These are phyloP conservation scores for Starmera pachycereana DNA, from an alignment of 805 yeast genomes.

Conservation along the genomic window DNA sequence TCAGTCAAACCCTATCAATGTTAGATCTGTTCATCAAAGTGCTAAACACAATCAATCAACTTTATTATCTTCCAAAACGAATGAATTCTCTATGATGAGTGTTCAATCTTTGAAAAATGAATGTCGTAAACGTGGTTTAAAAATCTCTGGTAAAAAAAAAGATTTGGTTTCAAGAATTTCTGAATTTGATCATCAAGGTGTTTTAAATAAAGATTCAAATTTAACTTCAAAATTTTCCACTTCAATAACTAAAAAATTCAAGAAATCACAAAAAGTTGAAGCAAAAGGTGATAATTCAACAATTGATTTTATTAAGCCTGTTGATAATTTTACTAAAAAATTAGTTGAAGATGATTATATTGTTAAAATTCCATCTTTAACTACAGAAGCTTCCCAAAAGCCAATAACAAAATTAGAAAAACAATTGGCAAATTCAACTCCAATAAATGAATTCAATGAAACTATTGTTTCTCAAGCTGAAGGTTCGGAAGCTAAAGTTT, in stretches of 20 bases:
- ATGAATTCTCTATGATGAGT: slow-evolving; percentile 30
- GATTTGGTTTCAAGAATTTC: slow-evolving; percentile 36
- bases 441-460: slow-evolving; percentile 5
- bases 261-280: slow-evolving; percentile 13
- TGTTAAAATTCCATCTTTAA: slow-evolving; percentile 32
- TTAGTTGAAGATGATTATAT: slow-evolving; percentile 38
- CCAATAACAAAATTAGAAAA: slow-evolving; percentile 20
- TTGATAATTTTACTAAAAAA: slow-evolving; percentile 25
- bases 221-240: slow-evolving; percentile 2
- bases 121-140: slow-evolving; percentile 49
- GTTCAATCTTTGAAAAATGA: slow-evolving; percentile 45
- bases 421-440: slow-evolving; percentile 4
- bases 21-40: slow-evolving; percentile 21
- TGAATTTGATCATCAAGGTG: slow-evolving; percentile 4
- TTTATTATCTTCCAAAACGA: slow-evolving; percentile 13
- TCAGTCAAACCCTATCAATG: slow-evolving; percentile 10
- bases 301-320: slow-evolving; percentile 41
- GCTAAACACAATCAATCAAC: slow-evolving; percentile 17
- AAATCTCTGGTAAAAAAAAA: slow-evolving; percentile 49
- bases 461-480: slow-evolving; percentile 16
- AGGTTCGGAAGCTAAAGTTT: slow-evolving; percentile 15
- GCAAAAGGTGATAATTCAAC: slow-evolving; percentile 51
- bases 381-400: slow-evolving; percentile 36
- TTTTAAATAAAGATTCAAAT: slow-evolving; percentile 9
- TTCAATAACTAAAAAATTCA: slow-evolving; percentile 6